Evolutionary conservation across 441 rosid genomes (phyloP), one percentile per base, ranked within the genome.

Genomic region (Manihot esculenta): DNA sequence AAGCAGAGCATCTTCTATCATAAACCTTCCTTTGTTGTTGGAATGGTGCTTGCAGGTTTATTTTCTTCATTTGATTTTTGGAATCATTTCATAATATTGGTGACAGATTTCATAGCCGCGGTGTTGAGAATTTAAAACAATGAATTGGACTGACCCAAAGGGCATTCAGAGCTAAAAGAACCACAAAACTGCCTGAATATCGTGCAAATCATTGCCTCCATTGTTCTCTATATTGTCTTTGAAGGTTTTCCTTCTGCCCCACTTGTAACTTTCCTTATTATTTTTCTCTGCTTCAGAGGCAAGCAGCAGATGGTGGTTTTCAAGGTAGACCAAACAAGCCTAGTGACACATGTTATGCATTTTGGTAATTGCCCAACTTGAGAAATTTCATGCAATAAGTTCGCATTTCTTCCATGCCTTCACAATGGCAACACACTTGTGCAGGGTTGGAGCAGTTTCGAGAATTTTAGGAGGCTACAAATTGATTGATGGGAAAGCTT

Each of bases 301-400:
- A 92, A 80, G 87, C 83, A 41, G 72, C 64, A 76, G 94, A 90
- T 81, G 96, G 97, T 73, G 99, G 99, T 66, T 88, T 90, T 78
- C 97, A 92, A 80, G 99, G 99, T 53, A 86, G 97, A 84, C 72
- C 87, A 57, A 94, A 88, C 83, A 92, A 94, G 77, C 77, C 81
- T 47, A 92, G 97, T 74, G 99, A 92, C 81, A 90, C 99, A 61
- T 94, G 99, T 79, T 94, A 92, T 79, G 99, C 99, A 57, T 94
- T 92, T 81, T 94, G 99, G 99, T 90, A 73, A 78, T 84, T 64
- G 18, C 68, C 38, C 38, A n/a, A 15, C 51, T 62, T 59, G 10
- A 15, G 55, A 73, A 26, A 12, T 74, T 55, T 26, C 60, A 55
- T 23, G 20, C 3, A 15, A 27, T 73, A 35, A 69, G 66, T 73